Base-by-base conservation (phyloP, 805 yeast species). In the Saccharomycopsis sp. region DNA sequence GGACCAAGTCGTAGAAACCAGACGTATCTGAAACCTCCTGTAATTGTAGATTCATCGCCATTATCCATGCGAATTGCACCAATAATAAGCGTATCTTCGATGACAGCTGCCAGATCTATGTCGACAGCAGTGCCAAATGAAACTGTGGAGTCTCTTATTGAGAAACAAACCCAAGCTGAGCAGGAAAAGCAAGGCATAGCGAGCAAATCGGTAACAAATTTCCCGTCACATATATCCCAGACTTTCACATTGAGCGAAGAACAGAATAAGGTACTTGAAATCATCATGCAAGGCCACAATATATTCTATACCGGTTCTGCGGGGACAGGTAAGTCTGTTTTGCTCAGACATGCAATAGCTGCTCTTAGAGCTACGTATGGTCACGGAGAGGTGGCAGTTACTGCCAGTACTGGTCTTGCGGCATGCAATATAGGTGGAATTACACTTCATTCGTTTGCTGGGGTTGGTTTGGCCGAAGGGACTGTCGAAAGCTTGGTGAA, bases 221-320 rank as follows among this genome's bases (percentile, higher is more conserved):
- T 53, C 9, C 56, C 53, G 7, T 5, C 52, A 22, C 38, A 9
- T 23, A 3, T 25, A 3, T 38, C 53, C 25, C 24, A 15, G 12
- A 54, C 56, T 34, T 41, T 59, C 23, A 59, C 69, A 3, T 66
- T 82, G 8, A 78, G 83, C 63, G 76, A 76, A 22, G 94, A 88
- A 66, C 96, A 88, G 67, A 78, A 79, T 58, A 72, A 78, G 54
- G 83, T 94, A 22, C 76, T 89, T 9, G 80, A 83, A 8, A 71
- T 88, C 56, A 96, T 86, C 0, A 71, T 81, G 51, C 67, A 75
- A 22, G 91, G 96, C 0, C 73, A 75, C 17, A 89, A 86, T 60
- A 72, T 94, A 2, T 94, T 94, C 68, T 94, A 89, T 69, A 94
- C 99, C 0, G 99, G 99, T 55, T 90, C 97, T 38, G 99, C 99